These are phyloP conservation scores for Cystofilobasidium bisporidii DNA, from an alignment of 768 basidiomycete species.

Conservation along the genomic window DNA sequence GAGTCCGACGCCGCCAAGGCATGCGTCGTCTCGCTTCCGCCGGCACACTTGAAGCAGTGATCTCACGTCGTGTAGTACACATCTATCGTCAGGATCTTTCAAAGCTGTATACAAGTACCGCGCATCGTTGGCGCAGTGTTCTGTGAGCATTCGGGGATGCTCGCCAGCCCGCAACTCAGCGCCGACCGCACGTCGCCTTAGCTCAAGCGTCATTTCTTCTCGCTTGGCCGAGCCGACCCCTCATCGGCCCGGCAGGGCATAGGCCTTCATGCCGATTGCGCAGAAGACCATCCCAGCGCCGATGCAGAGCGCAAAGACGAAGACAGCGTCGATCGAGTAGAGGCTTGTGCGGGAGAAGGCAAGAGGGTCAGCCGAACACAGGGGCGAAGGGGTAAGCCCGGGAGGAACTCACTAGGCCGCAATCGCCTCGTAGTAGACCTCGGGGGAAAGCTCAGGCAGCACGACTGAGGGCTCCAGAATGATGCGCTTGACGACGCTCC, in stretches of 20 bases:
- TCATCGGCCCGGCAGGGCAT: neutral
- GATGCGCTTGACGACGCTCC: neutral
- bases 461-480: neutral
- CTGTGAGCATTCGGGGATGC: too few species aligned
- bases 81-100: too few species aligned
- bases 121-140: too few species aligned
- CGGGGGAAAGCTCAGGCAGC: neutral
- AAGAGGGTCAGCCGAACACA: neutral
- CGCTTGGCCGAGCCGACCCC: too few species aligned
- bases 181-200: too few species aligned
- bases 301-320: neutral
- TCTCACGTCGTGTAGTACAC: too few species aligned
- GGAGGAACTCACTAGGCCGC: neutral
- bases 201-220: too few species aligned
- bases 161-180: too few species aligned
- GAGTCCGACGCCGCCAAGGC: too few species aligned
- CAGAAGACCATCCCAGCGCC: neutral
- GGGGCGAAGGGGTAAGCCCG: neutral
- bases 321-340: constrained; percentile 30
- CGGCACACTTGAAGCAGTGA: too few species aligned
- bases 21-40: too few species aligned
- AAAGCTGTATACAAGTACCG: too few species aligned
- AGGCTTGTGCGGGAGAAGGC: neutral
- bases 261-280: constrained; percentile 13
- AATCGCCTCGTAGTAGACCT: neutral